A percentile compares a stretch with the other conserved stretches of the same genome.
These are phyloP conservation scores for Blastocladiella emersonii DNA, from an alignment of 371 early-diverging fungal species.

Conservation along the genomic window DNA sequence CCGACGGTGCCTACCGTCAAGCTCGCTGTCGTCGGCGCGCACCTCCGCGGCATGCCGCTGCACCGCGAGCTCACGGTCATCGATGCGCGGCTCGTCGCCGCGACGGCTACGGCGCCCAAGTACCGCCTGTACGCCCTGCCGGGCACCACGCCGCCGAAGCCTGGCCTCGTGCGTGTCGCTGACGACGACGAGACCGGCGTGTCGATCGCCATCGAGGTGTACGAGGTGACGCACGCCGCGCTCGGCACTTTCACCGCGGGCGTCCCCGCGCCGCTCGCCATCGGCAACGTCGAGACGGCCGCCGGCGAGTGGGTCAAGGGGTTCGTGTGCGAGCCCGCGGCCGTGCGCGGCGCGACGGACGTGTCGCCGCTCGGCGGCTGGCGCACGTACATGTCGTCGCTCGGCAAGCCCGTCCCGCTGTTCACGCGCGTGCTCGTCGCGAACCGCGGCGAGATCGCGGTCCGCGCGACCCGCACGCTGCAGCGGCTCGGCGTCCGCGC, in stretches of 20 bases:
- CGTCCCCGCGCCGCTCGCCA: neutral
- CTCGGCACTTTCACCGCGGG: neutral
- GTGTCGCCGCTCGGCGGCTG: neutral
- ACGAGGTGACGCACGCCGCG: neutral
- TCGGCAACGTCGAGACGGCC: neutral
- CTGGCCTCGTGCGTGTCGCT: neutral
- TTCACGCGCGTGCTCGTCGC: constrained; percentile 14
- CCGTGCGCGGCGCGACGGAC: neutral
- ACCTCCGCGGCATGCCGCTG: neutral
- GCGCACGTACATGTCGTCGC: neutral
- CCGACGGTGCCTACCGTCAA: neutral
- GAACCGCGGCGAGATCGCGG: constrained; percentile 61
- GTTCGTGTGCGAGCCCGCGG: neutral
- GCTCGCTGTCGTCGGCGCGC: neutral
- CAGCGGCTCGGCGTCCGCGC: constrained; percentile 81
- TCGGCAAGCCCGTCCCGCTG: neutral
- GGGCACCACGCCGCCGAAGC: neutral
- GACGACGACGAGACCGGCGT: neutral
- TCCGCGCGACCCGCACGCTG: constrained; percentile 79
- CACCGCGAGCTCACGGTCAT: neutral
- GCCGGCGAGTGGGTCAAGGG: neutral
- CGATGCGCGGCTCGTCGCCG: neutral
- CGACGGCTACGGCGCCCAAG: neutral
- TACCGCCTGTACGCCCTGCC: neutral
- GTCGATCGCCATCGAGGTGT: neutral